Base-by-base conservation (phyloP, 371 early-diverging fungal genomes). In the Dipsacomyces acuminosporus region DNA sequence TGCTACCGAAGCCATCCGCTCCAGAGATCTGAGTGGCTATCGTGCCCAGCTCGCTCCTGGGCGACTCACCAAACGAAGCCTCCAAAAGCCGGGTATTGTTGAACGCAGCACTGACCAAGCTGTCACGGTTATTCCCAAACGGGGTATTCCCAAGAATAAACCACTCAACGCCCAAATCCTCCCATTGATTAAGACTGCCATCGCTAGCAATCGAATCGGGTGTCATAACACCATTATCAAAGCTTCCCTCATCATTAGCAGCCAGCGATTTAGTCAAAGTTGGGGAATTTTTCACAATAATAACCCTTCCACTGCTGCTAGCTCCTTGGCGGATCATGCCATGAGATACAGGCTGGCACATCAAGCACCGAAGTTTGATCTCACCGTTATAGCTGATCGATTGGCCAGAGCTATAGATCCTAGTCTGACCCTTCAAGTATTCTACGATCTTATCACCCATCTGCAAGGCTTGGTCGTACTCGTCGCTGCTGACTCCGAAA, bases 161-260 rank as follows among this genome's bases (percentile, higher is more conserved):
- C 64, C 64, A 70, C 22, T 72, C 63, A 1, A 55, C 61, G 33
- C 64, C 63, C 30, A 72, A 18, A 8, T 64, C 59, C 69, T 64
- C 65, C 38, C 50, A 45, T 3, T 48, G 51, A 7, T n/a, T 11
- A 14, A 14, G 11, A 3, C 26, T 15, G 9, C 42, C 30, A 1
- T 47, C 6, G 30, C 7, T 30, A 11, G 30, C 5, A 5, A 30
- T 5, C 30, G 30, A n/a, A n/a, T n/a, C n/a, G n/a, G n/a, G 30
- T 5, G 30, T 30, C 30, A 30, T 30, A 11, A 30, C 11, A 7
- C 30, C 30, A 11, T 5, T 30, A 30, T 30, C 30, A 30, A n/a
- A n/a, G n/a, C n/a, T n/a, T n/a, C n/a, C n/a, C n/a, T n/a, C n/a
- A n/a, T n/a, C n/a, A n/a, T n/a, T n/a, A n/a, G n/a, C n/a, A n/a